Percentiles rank a stretch among this genome's conserved stretches.
These are phyloP conservation scores for Malus hybrid DNA, from an alignment of 331 rosid genomes.

Conservation along the genomic window DNA sequence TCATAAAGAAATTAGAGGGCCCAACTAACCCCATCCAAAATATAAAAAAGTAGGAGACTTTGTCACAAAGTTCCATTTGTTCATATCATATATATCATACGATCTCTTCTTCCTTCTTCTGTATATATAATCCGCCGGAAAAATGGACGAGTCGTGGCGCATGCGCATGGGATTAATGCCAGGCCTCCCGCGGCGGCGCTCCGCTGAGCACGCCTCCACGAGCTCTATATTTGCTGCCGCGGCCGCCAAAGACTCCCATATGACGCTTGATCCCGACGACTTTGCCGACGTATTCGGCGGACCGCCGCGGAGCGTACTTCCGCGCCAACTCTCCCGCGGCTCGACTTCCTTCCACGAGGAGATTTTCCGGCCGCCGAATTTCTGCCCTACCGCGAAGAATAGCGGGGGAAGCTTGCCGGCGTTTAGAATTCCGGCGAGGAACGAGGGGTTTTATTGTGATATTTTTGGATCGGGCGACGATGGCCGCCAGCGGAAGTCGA, in stretches of 20 bases:
- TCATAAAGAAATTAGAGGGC: not conserved
- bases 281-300: slow-evolving; percentile 88
- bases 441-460: slow-evolving; percentile 45
- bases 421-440: slow-evolving; percentile 56
- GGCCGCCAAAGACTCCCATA: slow-evolving; percentile 8
- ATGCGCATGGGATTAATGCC: slow-evolving; percentile 42
- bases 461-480: slow-evolving; percentile 70
- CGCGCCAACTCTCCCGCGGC: slow-evolving; percentile 31
- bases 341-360: slow-evolving; percentile 42
- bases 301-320: slow-evolving; percentile 67
- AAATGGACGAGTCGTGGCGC: slow-evolving; percentile 65
- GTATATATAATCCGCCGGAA: slow-evolving; percentile 15
- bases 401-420: slow-evolving; percentile 46
- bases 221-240: slow-evolving; percentile 27
- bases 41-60: slow-evolving; percentile 1
- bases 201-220: slow-evolving; percentile 30
- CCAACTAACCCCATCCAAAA: not conserved
- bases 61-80: slow-evolving; percentile 9
- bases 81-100: not conserved
- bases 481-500: slow-evolving; percentile 36
- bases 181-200: slow-evolving; percentile 42
- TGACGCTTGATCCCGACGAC: slow-evolving; percentile 34
- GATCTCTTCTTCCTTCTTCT: not conserved
- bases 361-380: slow-evolving; percentile 43
- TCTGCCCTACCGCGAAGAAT: slow-evolving; percentile 15